phyloP scores from a whole-genome alignment of 2,329 filamentous ascomycete genomes.

The Paraconiothyrium sp. region DNA sequence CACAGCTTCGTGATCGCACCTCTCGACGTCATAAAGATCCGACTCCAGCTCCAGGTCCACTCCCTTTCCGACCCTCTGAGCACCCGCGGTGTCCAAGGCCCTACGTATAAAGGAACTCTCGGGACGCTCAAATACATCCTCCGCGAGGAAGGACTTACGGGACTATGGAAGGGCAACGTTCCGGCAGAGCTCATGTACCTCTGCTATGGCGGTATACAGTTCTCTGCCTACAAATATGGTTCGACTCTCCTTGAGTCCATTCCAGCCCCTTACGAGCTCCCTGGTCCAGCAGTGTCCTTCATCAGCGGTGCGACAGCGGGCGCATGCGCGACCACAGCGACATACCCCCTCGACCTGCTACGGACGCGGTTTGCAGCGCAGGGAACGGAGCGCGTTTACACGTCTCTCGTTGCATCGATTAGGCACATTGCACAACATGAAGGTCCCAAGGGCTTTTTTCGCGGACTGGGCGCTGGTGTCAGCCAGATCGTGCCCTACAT shows the following conservation, averaged over 20 bases:
- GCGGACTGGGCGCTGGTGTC: constrained; percentile 81
- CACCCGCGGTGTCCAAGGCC: constrained; percentile 58
- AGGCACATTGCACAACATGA: constrained; percentile 78
- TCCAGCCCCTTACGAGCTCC: constrained; percentile 60
- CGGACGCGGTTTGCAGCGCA: constrained; percentile 97
- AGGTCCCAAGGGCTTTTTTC: constrained; percentile 83
- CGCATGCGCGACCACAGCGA: constrained; percentile 79
- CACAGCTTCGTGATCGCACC: constrained; percentile 89
- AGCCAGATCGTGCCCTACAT: constrained; percentile 94
- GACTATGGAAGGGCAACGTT: constrained; percentile 97
- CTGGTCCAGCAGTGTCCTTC: constrained; percentile 79
- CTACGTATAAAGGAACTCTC: constrained; percentile 76
- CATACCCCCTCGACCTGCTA: constrained; percentile 92
- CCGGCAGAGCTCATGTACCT: constrained; percentile 95
- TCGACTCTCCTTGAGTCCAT: constrained; percentile 72
- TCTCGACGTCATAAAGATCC: constrained; percentile 97
- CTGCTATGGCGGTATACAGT: constrained; percentile 88
- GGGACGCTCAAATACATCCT: constrained; percentile 81
- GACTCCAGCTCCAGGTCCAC: constrained; percentile 91
- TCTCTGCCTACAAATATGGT: constrained; percentile 82
- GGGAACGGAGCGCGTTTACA: constrained; percentile 81
- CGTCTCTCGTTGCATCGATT: constrained; percentile 73
- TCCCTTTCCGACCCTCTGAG: constrained; percentile 78
- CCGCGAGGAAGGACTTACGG: constrained; percentile 80
- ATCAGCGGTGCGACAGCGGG: constrained; percentile 84